Percentiles rank a stretch among this genome's conserved stretches.
Conservation (phyloP, 148 eudicot genomes). For the Rhododendron griersonianum region DNA sequence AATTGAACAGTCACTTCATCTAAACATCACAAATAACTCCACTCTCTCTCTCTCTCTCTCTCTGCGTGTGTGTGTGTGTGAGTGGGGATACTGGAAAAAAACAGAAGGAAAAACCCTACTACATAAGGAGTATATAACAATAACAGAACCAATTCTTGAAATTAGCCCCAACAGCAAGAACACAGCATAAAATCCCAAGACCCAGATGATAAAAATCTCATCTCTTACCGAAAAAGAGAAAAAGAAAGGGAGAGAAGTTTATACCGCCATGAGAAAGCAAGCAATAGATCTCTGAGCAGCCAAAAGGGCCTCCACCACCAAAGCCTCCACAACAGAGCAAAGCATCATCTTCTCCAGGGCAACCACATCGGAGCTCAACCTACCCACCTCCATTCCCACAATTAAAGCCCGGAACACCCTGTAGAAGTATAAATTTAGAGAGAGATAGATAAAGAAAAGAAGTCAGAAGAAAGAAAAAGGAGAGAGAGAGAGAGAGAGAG, state of each 20-base stretch:
- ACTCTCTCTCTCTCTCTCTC: not conserved
- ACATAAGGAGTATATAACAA: not conserved
- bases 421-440: not conserved
- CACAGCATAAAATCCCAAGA: not conserved
- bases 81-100: not conserved
- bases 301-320: constrained; percentile 36
- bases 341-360: constrained; percentile 17
- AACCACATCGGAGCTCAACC: constrained; percentile 28
- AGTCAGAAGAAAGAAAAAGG: not conserved
- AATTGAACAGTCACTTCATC: not conserved
- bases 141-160: constrained; percentile 12
- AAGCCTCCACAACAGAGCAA: constrained; percentile 31
- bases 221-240: not conserved
- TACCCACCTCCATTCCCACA: constrained; percentile 46
- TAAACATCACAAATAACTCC: not conserved
- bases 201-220: constrained; percentile 14
- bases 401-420: not conserved
- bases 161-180: not conserved
- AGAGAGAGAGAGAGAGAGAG: not conserved
- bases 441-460: not conserved
- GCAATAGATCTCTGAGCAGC: constrained; percentile 53
- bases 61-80: not conserved
- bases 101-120: not conserved
- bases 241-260: not conserved
- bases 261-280: constrained; percentile 51